Base-by-base conservation (phyloP, 2,329 filamentous ascomycete species). In the Lasiodiplodia citricola region DNA sequence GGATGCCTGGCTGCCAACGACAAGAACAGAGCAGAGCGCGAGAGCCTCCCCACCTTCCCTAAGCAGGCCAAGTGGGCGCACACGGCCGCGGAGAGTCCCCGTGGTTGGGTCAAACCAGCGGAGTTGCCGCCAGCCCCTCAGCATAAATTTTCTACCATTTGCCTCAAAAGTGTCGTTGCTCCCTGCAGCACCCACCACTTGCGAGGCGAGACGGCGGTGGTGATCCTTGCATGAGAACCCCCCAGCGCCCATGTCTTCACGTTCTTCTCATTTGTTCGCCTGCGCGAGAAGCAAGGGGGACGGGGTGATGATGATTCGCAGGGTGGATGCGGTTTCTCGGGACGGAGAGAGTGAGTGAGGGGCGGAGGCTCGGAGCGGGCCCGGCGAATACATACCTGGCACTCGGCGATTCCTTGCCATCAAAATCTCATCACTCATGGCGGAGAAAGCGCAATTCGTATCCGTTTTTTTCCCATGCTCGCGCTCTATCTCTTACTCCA, bases 11-110 rank as follows among this genome's bases (percentile, higher is more conserved):
- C 18, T 21, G 44, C 44, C 44, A 21, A 21, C 44, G 44, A 47
- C 35, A 44, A 16, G 14, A 23, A 57, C 35, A 37, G 55, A 38
- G 31, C 8, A 47, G n/a, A 21, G 11, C 44, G 44, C 44, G 44
- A 47, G 44, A 28, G 54, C 44, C 38, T 64, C 60, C 47, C 60
- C 60, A 64, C 60, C 60, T 63, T 63, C 58, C 28, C 58, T 52
- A 50, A 50, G 16, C 58, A 31, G 58, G 58, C 58, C 58, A 25
- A 44, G 41, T 62, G 44, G 41, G 41, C 25, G 21, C 60, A 52
- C 60, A 38, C 51, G 60, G 47, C 31, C 44, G 25, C 47, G 44
- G 47, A 50, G 31, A 52, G 44, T 2, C 18, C 44, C 18, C n/a
- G 44, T 47, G 41, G 47, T 25, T 31, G 47, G 60, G 28, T 52